Base-by-base conservation (phyloP, 1,284 basidiomycete genomes). In the Sporisorium sorghi region DNA sequence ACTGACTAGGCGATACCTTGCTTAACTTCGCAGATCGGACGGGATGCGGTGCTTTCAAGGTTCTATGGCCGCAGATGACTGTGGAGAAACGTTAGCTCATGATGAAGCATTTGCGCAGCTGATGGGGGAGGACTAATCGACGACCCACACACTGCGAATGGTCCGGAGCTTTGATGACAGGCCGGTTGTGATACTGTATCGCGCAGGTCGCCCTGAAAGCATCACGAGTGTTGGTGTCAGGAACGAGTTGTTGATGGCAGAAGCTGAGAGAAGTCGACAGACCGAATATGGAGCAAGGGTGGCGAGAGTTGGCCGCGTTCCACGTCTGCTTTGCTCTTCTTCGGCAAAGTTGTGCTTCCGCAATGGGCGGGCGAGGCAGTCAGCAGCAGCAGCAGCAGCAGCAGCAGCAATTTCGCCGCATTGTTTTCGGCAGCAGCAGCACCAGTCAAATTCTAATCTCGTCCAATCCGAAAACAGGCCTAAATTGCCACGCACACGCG, bases 11-110 rank as follows among this genome's bases (percentile, higher is more conserved):
- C 89, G 88, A 89, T 88, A 90, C 89, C 88, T 87, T 87, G 89
- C 87, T 91, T 91, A 89, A 90, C 89, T 90, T 88, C 88, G 88
- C 89, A 90, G 89, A 90, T 90, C 89, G 85, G 89, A 90, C 89
- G 88, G 90, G 89, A 90, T 90, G 90, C 89, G 88, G 89, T 90
- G 88, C 88, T 90, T 90, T 90, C 89, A 88, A 86, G 88, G 88
- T 90, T 89, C 89, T 90, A 89, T 90, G 89, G 89, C 89, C 89
- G 87, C 89, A 88, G 89, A n/a, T n/a, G n/a, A n/a, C n/a, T n/a
- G n/a, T n/a, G n/a, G n/a, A n/a, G n/a, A n/a, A n/a, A n/a, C n/a
- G n/a, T n/a, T n/a, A n/a, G n/a, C n/a, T n/a, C n/a, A n/a, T n/a
- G n/a, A n/a, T n/a, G n/a, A n/a, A n/a, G n/a, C n/a, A n/a, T n/a